Evolutionary conservation across 1,139 yeast genomes (phyloP).

Genomic region (Hemisphaericaspora xylofermentans): DNA sequence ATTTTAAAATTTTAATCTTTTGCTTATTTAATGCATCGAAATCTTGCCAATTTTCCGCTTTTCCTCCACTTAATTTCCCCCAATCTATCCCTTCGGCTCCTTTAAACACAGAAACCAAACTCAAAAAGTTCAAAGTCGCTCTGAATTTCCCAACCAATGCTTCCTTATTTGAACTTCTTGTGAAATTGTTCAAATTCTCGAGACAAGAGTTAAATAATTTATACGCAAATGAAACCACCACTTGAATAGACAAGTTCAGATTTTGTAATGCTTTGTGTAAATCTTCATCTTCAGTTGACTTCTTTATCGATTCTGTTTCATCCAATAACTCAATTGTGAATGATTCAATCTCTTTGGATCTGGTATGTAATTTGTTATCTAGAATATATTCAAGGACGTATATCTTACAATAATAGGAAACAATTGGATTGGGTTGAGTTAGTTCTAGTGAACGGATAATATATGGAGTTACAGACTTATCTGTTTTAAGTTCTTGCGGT

Average conservation of each 20-base stretch:
- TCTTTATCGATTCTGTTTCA: slow-evolving; percentile 57
- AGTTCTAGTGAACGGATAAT: slow-evolving; percentile 53
- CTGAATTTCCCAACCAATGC: slow-evolving; percentile 30
- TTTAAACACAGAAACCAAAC: slow-evolving; percentile 29
- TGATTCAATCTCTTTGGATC: slow-evolving; percentile 50
- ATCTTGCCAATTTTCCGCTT: slow-evolving; percentile 24
- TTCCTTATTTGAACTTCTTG: slow-evolving; percentile 25
- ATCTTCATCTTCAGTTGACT: slow-evolving; percentile 31
- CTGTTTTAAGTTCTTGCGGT: slow-evolving; percentile 29
- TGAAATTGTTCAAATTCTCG: slow-evolving; percentile 26
- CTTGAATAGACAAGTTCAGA: slow-evolving; percentile 54
- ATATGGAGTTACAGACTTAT: slow-evolving; percentile 44
- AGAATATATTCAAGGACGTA: slow-evolving; percentile 70
- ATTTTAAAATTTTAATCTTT: slow-evolving; percentile 39
- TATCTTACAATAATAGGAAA: slow-evolving; percentile 56
- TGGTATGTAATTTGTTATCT: slow-evolving; percentile 53
- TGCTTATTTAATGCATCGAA: slow-evolving; percentile 32
- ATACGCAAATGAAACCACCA: slow-evolving; percentile 61
- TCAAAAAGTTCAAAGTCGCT: slow-evolving; percentile 39
- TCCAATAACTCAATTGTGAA: slow-evolving; percentile 63
- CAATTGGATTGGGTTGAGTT: slow-evolving; percentile 48
- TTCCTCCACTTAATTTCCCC: slow-evolving; percentile 33
- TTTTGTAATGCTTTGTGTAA: slow-evolving; percentile 50
- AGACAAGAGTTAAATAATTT: slow-evolving; percentile 55
- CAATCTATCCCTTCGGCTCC: slow-evolving; percentile 28